Evolutionary conservation across 2,329 filamentous ascomycete genomes (phyloP).

Genomic region (Sordariomycetes sp.): DNA sequence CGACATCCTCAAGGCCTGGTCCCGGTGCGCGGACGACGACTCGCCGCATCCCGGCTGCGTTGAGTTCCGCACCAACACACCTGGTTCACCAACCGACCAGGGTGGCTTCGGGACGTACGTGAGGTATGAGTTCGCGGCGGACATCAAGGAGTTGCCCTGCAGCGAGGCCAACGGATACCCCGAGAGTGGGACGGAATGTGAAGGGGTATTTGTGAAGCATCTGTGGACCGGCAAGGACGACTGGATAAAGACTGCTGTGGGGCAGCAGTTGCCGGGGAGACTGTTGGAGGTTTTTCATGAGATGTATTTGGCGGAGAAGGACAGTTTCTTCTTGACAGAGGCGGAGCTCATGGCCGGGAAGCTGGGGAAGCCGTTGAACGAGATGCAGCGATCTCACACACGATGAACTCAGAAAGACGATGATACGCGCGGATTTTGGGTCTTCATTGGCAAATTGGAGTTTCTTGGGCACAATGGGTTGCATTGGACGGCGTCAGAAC

Average conservation of each 20-base stretch:
- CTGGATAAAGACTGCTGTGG: conserved; percentile 28
- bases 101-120: conserved; percentile 28
- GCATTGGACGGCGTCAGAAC: too few species aligned
- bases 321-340: conserved; percentile 24
- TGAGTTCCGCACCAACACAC: conserved; percentile 23
- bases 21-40: conserved; percentile 27
- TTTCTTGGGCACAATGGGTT: too few species aligned
- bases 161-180: conserved; percentile 35
- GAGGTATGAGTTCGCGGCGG: conserved; percentile 29
- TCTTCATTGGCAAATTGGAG: too few species aligned
- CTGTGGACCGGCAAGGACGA: conserved; percentile 31
- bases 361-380: too few species aligned
- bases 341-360: conserved; percentile 18
- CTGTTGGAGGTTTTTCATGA: conserved; percentile 25
- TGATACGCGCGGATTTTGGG: conserved; percentile 7
- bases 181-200: conserved; percentile 24
- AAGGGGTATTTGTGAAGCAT: conserved; percentile 31
- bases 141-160: conserved; percentile 29
- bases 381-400: neutral
- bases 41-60: conserved; percentile 27
- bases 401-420: neutral
- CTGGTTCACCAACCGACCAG: conserved; percentile 30
- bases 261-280: conserved; percentile 24
- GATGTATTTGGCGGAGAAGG: conserved; percentile 22
- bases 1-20: conserved; percentile 39